Evolutionary conservation across 768 basidiomycete species (phyloP), one percentile per base, ranked within the genome.

Genomic region (Auriscalpium vulgare): DNA sequence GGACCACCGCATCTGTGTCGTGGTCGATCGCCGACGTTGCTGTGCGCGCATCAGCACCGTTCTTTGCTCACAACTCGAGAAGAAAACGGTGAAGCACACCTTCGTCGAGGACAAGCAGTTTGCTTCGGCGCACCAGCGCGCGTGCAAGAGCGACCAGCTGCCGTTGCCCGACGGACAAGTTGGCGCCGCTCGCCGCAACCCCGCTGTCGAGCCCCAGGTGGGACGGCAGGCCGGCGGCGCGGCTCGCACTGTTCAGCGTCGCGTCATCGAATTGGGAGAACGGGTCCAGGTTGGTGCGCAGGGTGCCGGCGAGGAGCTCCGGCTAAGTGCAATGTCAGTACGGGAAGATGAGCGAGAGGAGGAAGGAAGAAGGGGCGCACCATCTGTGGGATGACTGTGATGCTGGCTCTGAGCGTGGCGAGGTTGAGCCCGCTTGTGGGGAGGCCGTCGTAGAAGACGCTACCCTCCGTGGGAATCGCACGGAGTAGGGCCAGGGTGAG

Each of bases 111-210:
- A 84, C 77, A 43, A 83, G 68, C 10, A 85, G 62, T 60, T 82
- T 83, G 64, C 78, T 81, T 47, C 70, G 64, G n/a, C 83, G 68
- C 1, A 83, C 75, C 53, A 84, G 76, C 2, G 83, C 82, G 34
- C 83, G 70, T 1, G 83, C 82, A 0, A 85, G 71, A 0, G 81
- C 81, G 16, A 85, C 66, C 14, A 85, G 75, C 64, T 84, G 83
- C 10, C 81, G 69, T 61, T 85, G 79, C 3, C 83, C 82, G n/a
- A 84, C 74, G 6, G 76, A 78, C n/a, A 80, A 63, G 58, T 79
- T 79, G 1, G 68, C 53, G 0, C 77, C 77, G 2, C 75, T 78
- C n/a, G 70, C 71, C 2, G 77, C 67, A 36, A 81, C 74, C 21
- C 60, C 57, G 44, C 71, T 77, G 54, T 81, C 77, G 2, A 81